Conservation (phyloP, 805 yeast genomes). For the Yarrowia sp. region DNA sequence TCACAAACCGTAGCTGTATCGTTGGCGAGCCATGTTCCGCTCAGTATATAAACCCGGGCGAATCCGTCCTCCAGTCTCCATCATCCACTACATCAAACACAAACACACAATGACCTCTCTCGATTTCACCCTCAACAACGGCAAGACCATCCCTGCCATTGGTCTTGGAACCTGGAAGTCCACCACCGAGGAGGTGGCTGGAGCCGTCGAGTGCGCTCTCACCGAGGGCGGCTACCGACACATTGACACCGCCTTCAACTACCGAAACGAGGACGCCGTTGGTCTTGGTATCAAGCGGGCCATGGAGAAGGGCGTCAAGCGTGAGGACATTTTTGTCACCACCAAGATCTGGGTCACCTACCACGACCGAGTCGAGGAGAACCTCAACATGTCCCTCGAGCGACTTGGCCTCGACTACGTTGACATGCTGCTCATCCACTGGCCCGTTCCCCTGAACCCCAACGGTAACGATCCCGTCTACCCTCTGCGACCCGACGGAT, state of each 20-base stretch:
- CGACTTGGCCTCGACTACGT: conserved; percentile 65
- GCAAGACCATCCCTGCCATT: conserved; percentile 67
- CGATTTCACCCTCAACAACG: conserved; percentile 59
- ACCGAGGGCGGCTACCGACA: conserved; percentile 67
- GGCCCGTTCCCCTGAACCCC: conserved; percentile 58
- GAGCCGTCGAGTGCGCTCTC: conserved; percentile 58
- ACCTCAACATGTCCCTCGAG: conserved; percentile 59
- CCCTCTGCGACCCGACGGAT: conserved; percentile 54
- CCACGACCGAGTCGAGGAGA: conserved; percentile 54
- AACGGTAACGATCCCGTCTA: conserved; percentile 42
- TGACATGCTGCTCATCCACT: conserved; percentile 70
- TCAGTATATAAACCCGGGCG: conserved; percentile 6
- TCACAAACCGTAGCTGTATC: neutral
- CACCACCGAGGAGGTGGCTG: conserved; percentile 55
- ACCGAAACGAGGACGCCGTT: conserved; percentile 70
- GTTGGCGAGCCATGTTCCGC: neutral
- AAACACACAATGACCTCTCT: conserved; percentile 22
- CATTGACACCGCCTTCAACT: conserved; percentile 76
- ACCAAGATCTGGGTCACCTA: conserved; percentile 64
- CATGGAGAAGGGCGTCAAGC: conserved; percentile 53
- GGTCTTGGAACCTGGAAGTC: conserved; percentile 75
- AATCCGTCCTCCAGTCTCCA: neutral
- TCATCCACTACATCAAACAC: neutral
- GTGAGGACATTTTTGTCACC: conserved; percentile 66
- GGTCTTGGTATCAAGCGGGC: conserved; percentile 61